These are phyloP conservation scores for Clonostachys byssicola DNA, from an alignment of 2,329 filamentous ascomycete genomes.

Conservation along the genomic window DNA sequence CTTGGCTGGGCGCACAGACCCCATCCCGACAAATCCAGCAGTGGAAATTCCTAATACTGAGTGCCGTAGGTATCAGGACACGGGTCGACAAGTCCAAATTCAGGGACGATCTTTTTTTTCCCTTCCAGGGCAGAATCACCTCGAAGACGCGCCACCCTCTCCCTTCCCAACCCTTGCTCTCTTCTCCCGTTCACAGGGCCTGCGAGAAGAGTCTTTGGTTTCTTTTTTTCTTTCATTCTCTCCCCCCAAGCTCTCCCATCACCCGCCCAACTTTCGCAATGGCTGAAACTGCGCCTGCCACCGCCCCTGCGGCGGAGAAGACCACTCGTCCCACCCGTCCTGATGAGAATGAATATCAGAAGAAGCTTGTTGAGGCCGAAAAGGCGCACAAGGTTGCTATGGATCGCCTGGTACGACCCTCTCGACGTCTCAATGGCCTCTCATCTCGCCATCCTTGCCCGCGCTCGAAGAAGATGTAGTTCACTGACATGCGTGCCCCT, in stretches of 20 bases:
- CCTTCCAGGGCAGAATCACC: neutral
- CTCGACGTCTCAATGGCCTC: neutral
- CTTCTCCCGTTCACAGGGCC: neutral
- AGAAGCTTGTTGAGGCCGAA: conserved; percentile 73
- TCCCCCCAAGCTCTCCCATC: conserved; percentile 4
- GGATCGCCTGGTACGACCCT: conserved; percentile 42
- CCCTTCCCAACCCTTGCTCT: neutral
- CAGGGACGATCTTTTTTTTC: neutral
- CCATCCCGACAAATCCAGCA: too few relatives aligned
- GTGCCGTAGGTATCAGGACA: too few relatives aligned
- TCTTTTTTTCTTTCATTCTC: conserved; percentile 1
- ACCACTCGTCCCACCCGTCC: conserved; percentile 74
- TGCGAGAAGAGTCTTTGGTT: conserved; percentile 1
- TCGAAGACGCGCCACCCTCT: neutral
- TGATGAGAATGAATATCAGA: conserved; percentile 81
- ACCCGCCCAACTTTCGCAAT: conserved; percentile 22
- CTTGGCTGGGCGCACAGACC: too few relatives aligned
- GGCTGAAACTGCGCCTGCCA: conserved; percentile 39
- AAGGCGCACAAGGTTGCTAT: conserved; percentile 80
- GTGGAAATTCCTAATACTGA: too few relatives aligned
- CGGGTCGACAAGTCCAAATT: too few relatives aligned
- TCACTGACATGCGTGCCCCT: too few relatives aligned
- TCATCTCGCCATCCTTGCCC: conserved; percentile 8
- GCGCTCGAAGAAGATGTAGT: too few relatives aligned
- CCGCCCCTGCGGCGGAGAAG: conserved; percentile 35